A percentile compares a stretch with the other conserved stretches of the same genome.
Evolutionary conservation across 2,329 filamentous ascomycete genomes (phyloP).

Genomic region (Aspergillus texensis): DNA sequence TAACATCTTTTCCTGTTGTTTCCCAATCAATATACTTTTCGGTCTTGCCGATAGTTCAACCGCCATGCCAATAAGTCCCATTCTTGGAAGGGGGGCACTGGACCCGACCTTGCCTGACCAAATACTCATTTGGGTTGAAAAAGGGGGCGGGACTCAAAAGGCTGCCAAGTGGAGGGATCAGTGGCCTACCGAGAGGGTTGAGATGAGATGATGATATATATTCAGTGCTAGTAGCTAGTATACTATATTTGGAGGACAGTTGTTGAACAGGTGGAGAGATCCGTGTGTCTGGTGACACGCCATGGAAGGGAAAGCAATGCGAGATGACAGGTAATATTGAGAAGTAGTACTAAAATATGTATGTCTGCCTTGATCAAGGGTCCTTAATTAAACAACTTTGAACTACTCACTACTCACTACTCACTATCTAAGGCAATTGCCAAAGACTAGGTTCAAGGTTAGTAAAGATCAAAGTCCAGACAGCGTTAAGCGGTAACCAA

Average conservation of each 20-base stretch:
- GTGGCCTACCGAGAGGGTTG: background rate
- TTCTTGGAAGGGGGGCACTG: slow-evolving; percentile 6
- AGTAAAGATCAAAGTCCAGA: background rate
- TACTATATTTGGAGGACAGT: background rate
- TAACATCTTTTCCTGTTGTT: background rate
- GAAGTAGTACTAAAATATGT: background rate
- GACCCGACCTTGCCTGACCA: background rate
- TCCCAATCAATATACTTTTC: background rate
- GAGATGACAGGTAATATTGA: background rate
- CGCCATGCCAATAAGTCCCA: background rate
- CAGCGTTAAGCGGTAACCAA: slow-evolving; percentile 5
- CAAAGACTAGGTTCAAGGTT: background rate
- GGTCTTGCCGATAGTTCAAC: background rate
- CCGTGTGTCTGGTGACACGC: background rate
- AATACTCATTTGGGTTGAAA: background rate
- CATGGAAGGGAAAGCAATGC: background rate
- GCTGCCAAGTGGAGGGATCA: background rate
- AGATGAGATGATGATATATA: background rate
- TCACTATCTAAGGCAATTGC: background rate
- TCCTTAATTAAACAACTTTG: background rate
- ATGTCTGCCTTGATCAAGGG: background rate
- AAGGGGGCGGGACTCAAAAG: background rate
- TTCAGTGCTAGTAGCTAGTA: background rate
- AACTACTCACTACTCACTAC: background rate
- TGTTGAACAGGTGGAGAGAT: background rate